phyloP scores from a whole-genome alignment of 2,329 filamentous ascomycete genomes.

The Xylogone sp. region DNA sequence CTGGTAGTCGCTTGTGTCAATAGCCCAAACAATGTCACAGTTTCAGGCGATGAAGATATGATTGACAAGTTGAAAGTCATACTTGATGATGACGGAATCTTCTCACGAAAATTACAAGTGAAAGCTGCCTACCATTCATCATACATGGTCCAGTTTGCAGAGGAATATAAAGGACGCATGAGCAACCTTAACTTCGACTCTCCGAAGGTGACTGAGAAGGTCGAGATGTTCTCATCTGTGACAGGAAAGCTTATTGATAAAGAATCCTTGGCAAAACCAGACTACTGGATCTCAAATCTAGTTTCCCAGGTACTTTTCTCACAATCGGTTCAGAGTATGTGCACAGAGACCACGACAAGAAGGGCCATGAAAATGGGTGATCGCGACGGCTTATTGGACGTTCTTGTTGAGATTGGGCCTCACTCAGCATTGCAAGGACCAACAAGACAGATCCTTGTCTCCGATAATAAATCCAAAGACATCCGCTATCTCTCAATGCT shows the following conservation, averaged over 20 bases:
- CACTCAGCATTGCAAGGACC: slow-evolving; percentile 11
- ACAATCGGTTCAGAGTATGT: background rate
- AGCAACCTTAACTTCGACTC: background rate
- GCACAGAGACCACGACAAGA: too few relatives aligned
- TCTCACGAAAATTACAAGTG: slow-evolving; percentile 17
- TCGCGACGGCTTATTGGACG: too few relatives aligned
- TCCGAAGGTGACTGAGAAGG: too few relatives aligned
- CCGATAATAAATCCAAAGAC: background rate
- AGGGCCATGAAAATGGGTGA: too few relatives aligned
- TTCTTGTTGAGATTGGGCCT: slow-evolving; percentile 13
- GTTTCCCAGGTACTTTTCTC: slow-evolving; percentile 10
- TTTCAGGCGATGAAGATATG: slow-evolving; percentile 15
- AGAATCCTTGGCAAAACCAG: background rate
- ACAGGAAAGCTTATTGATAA: background rate
- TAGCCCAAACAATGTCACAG: slow-evolving; percentile 17
- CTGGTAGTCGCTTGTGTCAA: slow-evolving; percentile 27
- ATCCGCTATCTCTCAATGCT: background rate
- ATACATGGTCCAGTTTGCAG: slow-evolving; percentile 26
- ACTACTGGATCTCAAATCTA: slow-evolving; percentile 14
- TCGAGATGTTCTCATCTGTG: background rate
- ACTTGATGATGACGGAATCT: slow-evolving; percentile 16
- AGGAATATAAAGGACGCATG: slow-evolving; percentile 12
- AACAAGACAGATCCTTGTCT: slow-evolving; percentile 2
- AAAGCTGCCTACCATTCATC: slow-evolving; percentile 26
- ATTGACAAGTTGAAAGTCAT: slow-evolving; percentile 12